phyloP scores from a whole-genome alignment of 306 rosid genomes.

The Gillenia trifoliata region DNA sequence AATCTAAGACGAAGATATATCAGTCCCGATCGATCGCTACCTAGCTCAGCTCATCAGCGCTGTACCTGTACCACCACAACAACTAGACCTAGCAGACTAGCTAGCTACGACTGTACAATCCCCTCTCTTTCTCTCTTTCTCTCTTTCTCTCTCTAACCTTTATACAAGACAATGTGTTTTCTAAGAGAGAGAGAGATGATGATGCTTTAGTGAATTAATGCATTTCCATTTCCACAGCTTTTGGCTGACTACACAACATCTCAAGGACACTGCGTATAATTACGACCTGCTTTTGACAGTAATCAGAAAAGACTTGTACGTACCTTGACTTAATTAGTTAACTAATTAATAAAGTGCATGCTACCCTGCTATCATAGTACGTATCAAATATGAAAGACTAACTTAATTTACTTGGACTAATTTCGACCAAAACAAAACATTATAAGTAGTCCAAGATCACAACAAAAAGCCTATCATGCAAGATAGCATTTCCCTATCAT shows the following conservation, averaged over 20 bases:
- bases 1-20: slow-evolving; percentile 45
- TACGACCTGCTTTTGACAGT: slow-evolving; percentile 31
- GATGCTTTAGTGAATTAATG: slow-evolving; percentile 24
- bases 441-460: neutral
- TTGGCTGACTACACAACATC: slow-evolving; percentile 26
- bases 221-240: slow-evolving; percentile 29
- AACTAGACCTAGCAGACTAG: neutral
- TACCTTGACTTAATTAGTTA: neutral
- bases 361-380: neutral
- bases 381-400: neutral
- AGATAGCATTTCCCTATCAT: neutral
- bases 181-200: neutral
- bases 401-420: neutral
- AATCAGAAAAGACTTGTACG: neutral
- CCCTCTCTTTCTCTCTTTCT: neutral
- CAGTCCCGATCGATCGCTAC: slow-evolving; percentile 6
- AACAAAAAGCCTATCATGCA: neutral
- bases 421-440: neutral
- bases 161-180: slow-evolving; percentile 13
- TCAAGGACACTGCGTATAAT: slow-evolving; percentile 35
- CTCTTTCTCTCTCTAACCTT: neutral
- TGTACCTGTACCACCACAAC: neutral
- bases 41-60: neutral
- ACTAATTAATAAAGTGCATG: neutral
- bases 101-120: neutral